Conservation (phyloP, 2,329 filamentous ascomycete species). For the Exophiala phaeomuriformis region DNA sequence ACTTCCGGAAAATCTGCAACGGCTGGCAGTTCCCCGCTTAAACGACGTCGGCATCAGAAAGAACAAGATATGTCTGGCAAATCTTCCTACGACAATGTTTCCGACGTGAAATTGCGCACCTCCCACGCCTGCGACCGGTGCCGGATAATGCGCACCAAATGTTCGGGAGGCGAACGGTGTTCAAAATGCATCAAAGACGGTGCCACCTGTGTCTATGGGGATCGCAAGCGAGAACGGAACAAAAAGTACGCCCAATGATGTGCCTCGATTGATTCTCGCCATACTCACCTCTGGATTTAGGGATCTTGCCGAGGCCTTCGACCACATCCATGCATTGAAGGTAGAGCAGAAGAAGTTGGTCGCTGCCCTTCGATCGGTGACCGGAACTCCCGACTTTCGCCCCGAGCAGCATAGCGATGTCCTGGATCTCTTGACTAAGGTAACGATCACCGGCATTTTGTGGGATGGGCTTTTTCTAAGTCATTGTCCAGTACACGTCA, state of each 20-base stretch:
- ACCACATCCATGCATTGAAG: constrained; percentile 14
- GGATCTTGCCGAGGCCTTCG: constrained; percentile 18
- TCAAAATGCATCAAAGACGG: constrained; percentile 23
- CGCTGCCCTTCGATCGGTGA: constrained; percentile 10
- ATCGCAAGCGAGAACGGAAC: constrained; percentile 24
- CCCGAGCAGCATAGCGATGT: constrained; percentile 12
- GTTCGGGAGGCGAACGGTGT: constrained; percentile 20
- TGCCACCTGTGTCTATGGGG: constrained; percentile 18
- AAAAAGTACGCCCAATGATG: constrained; percentile 15
- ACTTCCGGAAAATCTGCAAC: too few species aligned
- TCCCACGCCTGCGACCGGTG: constrained; percentile 24
- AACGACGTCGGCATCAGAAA: too few species aligned
- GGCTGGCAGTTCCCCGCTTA: too few species aligned
- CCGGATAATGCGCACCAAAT: constrained; percentile 21
- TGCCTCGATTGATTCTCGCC: too few species aligned
- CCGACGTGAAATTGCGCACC: constrained; percentile 7
- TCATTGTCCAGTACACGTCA: constrained; percentile 6
- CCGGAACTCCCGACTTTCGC: constrained; percentile 9
- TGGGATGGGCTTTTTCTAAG: neutral
- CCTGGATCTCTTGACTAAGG: constrained; percentile 18
- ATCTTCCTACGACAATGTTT: too few species aligned
- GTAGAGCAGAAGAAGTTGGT: constrained; percentile 12
- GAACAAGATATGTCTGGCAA: too few species aligned
- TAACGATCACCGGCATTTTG: neutral
- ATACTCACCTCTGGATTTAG: neutral